Evolutionary conservation across 2,329 filamentous ascomycete species (phyloP).

Genomic region (Geosmithia putterillii): DNA sequence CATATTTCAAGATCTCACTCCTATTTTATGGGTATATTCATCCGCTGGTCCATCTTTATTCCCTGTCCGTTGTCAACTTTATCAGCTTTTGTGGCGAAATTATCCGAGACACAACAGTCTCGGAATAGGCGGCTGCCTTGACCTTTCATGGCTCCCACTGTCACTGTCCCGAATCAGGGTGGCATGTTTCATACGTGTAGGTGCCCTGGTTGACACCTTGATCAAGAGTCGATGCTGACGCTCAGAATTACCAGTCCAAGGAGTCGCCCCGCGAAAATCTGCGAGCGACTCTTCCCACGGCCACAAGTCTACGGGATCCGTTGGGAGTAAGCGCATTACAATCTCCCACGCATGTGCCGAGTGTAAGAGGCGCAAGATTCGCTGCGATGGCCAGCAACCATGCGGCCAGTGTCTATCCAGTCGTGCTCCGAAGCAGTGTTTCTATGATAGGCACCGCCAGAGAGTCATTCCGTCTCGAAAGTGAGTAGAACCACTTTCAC

Average conservation of each 20-base stretch:
- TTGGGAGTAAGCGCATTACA: conserved; percentile 35
- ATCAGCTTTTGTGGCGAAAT: too few species aligned
- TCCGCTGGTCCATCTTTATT: too few species aligned
- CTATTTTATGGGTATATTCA: too few species aligned
- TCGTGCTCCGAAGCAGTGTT: conserved; percentile 65
- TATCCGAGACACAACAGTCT: too few species aligned
- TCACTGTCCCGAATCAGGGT: conserved; percentile 33
- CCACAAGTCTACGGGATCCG: conserved; percentile 23
- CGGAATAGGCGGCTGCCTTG: not conserved
- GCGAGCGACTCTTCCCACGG: conserved; percentile 23
- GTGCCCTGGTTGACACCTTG: not conserved
- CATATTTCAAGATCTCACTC: too few species aligned
- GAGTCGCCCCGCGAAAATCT: conserved; percentile 37
- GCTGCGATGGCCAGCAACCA: conserved; percentile 70
- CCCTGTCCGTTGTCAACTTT: too few species aligned
- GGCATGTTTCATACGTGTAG: conserved; percentile 34
- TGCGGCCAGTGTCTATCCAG: conserved; percentile 77
- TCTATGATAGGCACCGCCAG: conserved; percentile 71
- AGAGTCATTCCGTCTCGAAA: conserved; percentile 67
- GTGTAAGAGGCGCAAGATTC: conserved; percentile 71
- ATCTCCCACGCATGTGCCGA: conserved; percentile 59
- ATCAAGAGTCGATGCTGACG: conserved; percentile 4
- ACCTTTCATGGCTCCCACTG: conserved; percentile 23
- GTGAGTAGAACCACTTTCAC: conserved; percentile 28
- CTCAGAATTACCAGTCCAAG: conserved; percentile 25